These are phyloP conservation scores for Stromatinia cepivora DNA, from an alignment of 2,329 filamentous ascomycete genomes.

Conservation along the genomic window DNA sequence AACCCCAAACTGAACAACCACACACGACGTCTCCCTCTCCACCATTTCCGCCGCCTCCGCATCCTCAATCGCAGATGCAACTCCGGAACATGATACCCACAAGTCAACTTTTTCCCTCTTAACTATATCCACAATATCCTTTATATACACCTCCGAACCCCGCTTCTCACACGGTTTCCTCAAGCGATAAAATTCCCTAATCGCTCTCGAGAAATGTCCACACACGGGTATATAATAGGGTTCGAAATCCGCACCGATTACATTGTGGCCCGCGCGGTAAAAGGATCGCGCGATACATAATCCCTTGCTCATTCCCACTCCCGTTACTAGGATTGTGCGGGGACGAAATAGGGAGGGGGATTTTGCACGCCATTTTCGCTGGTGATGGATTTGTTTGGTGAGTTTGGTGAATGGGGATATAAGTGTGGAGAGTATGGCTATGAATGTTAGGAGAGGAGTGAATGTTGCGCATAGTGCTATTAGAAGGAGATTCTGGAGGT, in stretches of 20 bases:
- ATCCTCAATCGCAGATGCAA: slow-evolving; percentile 57
- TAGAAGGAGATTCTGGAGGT: slow-evolving; percentile 50
- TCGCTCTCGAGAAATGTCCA: slow-evolving; percentile 58
- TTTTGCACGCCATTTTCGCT: slow-evolving; percentile 29
- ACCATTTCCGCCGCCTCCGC: slow-evolving; percentile 62
- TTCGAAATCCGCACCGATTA: slow-evolving; percentile 69
- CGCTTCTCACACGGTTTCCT: neutral
- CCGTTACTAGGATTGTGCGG: slow-evolving; percentile 66
- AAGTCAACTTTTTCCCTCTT: slow-evolving; percentile 61
- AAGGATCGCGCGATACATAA: slow-evolving; percentile 66
- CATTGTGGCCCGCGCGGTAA: slow-evolving; percentile 63
- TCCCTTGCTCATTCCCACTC: slow-evolving; percentile 71
- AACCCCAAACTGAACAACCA: slow-evolving; percentile 62
- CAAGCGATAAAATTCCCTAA: slow-evolving; percentile 56
- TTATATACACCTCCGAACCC: slow-evolving; percentile 52
- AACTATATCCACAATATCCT: slow-evolving; percentile 59
- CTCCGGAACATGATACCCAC: slow-evolving; percentile 63
- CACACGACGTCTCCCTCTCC: slow-evolving; percentile 57
- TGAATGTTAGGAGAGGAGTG: slow-evolving; percentile 32
- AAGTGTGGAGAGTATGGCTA: slow-evolving; percentile 27
- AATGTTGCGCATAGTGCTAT: slow-evolving; percentile 38
- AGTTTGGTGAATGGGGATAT: slow-evolving; percentile 28
- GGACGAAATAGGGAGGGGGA: slow-evolving; percentile 23
- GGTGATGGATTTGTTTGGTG: slow-evolving; percentile 26
- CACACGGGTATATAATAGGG: slow-evolving; percentile 48